A percentile compares a stretch with the other conserved stretches of the same genome.
phyloP scores from a whole-genome alignment of 2,329 filamentous ascomycete species.

The Zelopaecilomyces penicillatus region DNA sequence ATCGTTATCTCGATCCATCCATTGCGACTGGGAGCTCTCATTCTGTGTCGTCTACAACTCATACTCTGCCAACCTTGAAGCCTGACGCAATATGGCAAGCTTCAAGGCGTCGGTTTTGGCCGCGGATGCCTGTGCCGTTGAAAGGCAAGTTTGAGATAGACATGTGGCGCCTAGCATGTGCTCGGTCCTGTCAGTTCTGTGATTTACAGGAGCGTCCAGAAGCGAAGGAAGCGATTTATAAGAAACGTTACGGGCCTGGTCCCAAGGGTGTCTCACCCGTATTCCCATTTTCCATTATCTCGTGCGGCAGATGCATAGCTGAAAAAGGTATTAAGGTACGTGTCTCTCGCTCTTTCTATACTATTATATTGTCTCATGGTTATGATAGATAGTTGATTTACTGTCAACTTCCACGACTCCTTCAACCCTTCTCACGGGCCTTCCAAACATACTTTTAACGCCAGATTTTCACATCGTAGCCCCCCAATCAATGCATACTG shows the following conservation, averaged over 20 bases:
- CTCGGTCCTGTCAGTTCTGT: slow-evolving; percentile 61
- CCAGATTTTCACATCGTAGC: slow-evolving; percentile 52
- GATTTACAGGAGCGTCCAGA: slow-evolving; percentile 27
- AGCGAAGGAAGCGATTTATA: slow-evolving; percentile 23
- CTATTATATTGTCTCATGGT: slow-evolving; percentile 11
- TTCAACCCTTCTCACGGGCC: slow-evolving; percentile 55
- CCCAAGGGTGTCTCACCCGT: slow-evolving; percentile 51
- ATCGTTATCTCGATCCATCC: slow-evolving; percentile 46
- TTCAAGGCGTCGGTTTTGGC: slow-evolving; percentile 57
- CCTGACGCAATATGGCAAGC: slow-evolving; percentile 63
- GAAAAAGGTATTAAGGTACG: slow-evolving; percentile 56
- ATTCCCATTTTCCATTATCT: slow-evolving; percentile 62
- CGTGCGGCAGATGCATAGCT: slow-evolving; percentile 59
- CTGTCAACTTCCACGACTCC: slow-evolving; percentile 49
- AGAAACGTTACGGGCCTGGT: slow-evolving; percentile 55
- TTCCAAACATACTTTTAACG: slow-evolving; percentile 61
- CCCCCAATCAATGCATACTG: slow-evolving; percentile 44
- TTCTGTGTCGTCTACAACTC: slow-evolving; percentile 10
- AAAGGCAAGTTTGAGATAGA: slow-evolving; percentile 57
- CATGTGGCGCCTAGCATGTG: slow-evolving; percentile 67
- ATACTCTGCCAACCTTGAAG: slow-evolving; percentile 30
- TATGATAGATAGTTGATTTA: slow-evolving; percentile 59
- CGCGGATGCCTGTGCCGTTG: slow-evolving; percentile 61
- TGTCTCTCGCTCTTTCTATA: slow-evolving; percentile 8
- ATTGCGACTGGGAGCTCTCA: slow-evolving; percentile 21